phyloP scores from a whole-genome alignment of 495 filamentous ascomycete species.

The Aeminium ludgeri region DNA sequence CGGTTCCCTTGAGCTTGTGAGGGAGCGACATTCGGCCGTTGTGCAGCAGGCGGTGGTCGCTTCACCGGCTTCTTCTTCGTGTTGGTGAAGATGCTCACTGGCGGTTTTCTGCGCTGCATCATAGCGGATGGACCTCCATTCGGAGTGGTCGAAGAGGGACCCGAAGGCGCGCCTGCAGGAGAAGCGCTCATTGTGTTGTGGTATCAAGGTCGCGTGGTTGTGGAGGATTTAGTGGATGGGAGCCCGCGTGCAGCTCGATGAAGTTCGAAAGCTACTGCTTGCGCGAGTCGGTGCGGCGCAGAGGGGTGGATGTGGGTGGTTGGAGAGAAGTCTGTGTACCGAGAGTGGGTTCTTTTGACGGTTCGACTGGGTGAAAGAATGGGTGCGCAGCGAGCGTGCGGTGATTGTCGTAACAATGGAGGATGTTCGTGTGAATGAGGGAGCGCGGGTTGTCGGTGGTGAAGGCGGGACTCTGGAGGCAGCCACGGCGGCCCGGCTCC shows the following conservation, averaged over 20 bases:
- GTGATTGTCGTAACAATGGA: too few relatives aligned
- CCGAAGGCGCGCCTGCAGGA: background rate
- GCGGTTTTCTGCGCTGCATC: slow-evolving; percentile 6
- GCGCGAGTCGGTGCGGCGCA: too few relatives aligned
- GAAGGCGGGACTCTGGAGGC: background rate
- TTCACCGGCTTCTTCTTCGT: slow-evolving; percentile 43
- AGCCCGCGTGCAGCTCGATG: background rate
- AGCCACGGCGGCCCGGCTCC: background rate
- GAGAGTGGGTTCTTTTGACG: too few relatives aligned
- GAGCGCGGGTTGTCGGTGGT: background rate
- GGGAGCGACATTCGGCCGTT: slow-evolving; percentile 2
- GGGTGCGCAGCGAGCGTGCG: too few relatives aligned
- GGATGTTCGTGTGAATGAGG: too few relatives aligned
- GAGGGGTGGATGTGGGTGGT: too few relatives aligned
- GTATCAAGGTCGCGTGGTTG: background rate
- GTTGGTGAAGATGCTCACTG: slow-evolving; percentile 13
- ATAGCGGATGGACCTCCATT: slow-evolving; percentile 1
- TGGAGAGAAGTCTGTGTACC: too few relatives aligned
- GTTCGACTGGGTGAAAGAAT: too few relatives aligned
- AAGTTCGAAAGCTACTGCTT: too few relatives aligned
- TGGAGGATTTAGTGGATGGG: slow-evolving; percentile 2
- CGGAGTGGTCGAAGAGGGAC: slow-evolving; percentile 12
- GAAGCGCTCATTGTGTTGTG: slow-evolving; percentile 39
- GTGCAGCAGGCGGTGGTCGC: slow-evolving; percentile 1
- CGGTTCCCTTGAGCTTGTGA: background rate